Evolutionary conservation across 2,329 filamentous ascomycete genomes (phyloP).

Genomic region (Dactylellina haptotyla): DNA sequence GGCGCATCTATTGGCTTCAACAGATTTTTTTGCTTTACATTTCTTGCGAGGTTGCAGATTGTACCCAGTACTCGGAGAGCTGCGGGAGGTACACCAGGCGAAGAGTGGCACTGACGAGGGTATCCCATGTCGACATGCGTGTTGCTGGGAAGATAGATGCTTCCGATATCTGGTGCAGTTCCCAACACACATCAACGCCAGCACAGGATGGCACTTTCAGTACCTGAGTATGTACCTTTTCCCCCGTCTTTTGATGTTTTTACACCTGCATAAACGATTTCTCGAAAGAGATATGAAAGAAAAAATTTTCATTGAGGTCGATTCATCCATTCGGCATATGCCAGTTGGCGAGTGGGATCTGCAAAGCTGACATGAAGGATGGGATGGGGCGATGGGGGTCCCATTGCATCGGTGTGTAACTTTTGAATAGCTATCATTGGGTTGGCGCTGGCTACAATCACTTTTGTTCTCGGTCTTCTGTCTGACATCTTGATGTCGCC

Average conservation of each 20-base stretch:
- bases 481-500: conserved; percentile 72
- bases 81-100: conserved; percentile 12
- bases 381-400: conserved; percentile 27
- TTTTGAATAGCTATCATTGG: conserved; percentile 70
- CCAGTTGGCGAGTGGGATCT: conserved; percentile 38
- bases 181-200: conserved; percentile 52
- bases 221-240: conserved; percentile 45
- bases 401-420: conserved; percentile 26
- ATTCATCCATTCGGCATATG: conserved; percentile 19
- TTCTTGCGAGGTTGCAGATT: conserved; percentile 1
- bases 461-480: conserved; percentile 71
- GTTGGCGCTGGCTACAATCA: conserved; percentile 70
- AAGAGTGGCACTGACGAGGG: conserved; percentile 32
- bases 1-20: conserved; percentile 14
- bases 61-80: conserved; percentile 24
- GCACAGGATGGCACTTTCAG: conserved; percentile 52
- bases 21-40: not conserved
- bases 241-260: conserved; percentile 9
- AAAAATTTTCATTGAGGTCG: conserved; percentile 31
- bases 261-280: conserved; percentile 41
- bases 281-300: conserved; percentile 1
- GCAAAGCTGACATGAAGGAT: conserved; percentile 51
- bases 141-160: conserved; percentile 13
- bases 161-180: conserved; percentile 33
- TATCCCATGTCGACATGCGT: conserved; percentile 17